These are phyloP conservation scores for Rhodotorula kratochvilovae DNA, from an alignment of 768 basidiomycete species.

Conservation along the genomic window DNA sequence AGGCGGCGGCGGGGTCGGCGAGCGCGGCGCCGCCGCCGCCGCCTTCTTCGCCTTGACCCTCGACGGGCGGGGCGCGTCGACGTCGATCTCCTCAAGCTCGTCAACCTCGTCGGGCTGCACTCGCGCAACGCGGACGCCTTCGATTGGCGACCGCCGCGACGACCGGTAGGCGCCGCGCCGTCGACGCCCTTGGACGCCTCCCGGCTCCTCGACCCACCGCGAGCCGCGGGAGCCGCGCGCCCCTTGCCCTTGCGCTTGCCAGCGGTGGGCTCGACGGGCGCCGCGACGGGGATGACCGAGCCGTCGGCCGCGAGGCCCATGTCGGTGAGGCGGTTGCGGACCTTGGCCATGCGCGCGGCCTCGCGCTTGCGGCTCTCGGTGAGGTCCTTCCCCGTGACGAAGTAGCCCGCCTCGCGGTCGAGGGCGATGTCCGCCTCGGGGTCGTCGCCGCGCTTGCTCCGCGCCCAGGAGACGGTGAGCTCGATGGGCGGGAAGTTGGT, in stretches of 20 bases:
- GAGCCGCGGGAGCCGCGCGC: too few relatives aligned
- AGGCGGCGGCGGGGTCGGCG: not conserved
- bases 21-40: not conserved
- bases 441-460: conserved; percentile 29
- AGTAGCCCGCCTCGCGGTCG: conserved; percentile 9
- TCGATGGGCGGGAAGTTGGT: conserved; percentile 8
- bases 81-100: not conserved
- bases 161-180: not conserved
- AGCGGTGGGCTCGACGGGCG: not conserved
- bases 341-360: conserved; percentile 13
- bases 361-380: not conserved
- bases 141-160: not conserved
- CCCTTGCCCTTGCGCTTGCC: not conserved
- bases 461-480: conserved; percentile 26
- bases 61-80: not conserved
- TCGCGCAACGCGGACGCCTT: not conserved
- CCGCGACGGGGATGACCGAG: not conserved
- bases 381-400: conserved; percentile 10
- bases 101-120: not conserved
- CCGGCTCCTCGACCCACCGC: not conserved
- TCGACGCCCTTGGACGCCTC: not conserved
- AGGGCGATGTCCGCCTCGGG: conserved; percentile 10
- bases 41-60: not conserved
- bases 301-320: not conserved
- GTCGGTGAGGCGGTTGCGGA: not conserved